Conservation (phyloP, 2,329 filamentous ascomycete genomes). For the Fusarium begoniae region DNA sequence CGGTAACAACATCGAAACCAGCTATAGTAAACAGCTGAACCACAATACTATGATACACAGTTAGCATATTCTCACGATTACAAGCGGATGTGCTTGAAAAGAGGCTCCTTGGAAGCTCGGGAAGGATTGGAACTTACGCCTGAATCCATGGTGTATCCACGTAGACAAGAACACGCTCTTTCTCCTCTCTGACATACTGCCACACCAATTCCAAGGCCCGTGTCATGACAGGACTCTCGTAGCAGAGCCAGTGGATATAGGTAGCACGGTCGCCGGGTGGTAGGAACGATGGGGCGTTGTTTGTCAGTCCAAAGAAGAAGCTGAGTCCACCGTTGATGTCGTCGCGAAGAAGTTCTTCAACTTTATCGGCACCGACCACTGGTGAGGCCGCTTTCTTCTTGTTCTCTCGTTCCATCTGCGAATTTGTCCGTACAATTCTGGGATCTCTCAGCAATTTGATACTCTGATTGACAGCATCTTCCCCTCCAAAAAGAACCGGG, state of each 20-base stretch:
- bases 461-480: neutral
- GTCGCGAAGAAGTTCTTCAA: neutral
- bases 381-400: neutral
- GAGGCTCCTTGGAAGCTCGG: too few species aligned
- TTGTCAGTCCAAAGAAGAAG: neutral
- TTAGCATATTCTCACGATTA: too few species aligned
- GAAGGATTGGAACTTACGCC: too few species aligned
- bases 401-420: neutral
- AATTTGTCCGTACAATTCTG: neutral
- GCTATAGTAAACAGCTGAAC: neutral
- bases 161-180: too few species aligned
- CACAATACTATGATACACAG: too few species aligned
- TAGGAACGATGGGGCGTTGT: neutral
- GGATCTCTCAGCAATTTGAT: neutral
- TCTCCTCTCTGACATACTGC: neutral
- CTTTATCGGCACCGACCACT: neutral
- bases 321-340: neutral
- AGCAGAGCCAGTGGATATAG: neutral
- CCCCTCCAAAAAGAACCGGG: rapidly evolving
- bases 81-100: too few species aligned
- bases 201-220: neutral
- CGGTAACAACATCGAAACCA: neutral
- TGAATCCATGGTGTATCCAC: too few species aligned
- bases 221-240: neutral
- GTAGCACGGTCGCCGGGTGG: neutral